Evolutionary conservation across 75 land plant species (phyloP).

Genomic region (Ceratopteris richardii): DNA sequence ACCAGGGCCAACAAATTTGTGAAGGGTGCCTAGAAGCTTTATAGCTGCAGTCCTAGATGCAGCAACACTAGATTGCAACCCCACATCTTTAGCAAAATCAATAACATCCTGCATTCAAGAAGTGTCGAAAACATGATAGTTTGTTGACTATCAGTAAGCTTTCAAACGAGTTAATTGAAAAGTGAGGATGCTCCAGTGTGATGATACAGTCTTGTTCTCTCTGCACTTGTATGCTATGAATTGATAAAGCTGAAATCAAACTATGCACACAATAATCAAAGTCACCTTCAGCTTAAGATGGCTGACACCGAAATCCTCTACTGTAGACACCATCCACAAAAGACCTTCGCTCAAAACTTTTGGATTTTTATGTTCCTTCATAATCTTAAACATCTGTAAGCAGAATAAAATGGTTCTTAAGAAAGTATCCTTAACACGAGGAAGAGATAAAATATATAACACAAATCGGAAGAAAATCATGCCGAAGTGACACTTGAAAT

Average conservation of each 20-base stretch:
- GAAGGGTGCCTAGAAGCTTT: conserved; percentile 78
- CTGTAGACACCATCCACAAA: conserved; percentile 91
- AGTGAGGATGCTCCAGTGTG: no score
- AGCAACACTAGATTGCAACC: conserved; percentile 89
- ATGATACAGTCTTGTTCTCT: no score
- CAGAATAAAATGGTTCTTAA: conserved; percentile 1
- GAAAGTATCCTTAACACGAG: background rate
- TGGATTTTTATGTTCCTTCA: conserved; percentile 99
- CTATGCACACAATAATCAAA: no score
- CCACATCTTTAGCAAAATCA: conserved; percentile 92
- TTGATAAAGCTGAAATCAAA: no score
- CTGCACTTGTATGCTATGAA: no score
- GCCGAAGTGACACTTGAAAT: no score
- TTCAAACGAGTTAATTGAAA: no score
- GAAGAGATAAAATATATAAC: no score
- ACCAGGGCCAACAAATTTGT: conserved; percentile 97
- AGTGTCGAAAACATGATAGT: background rate
- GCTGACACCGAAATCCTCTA: conserved; percentile 89
- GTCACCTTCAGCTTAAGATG: conserved; percentile 85
- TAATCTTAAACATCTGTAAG: conserved; percentile 75
- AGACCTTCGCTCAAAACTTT: conserved; percentile 97
- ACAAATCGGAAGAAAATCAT: no score
- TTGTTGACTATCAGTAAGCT: no score
- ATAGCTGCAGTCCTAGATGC: conserved; percentile 87
- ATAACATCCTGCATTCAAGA: conserved; percentile 71